phyloP scores from a whole-genome alignment of 129 eudicot species.

The Chrysanthemum lavandulifolium region DNA sequence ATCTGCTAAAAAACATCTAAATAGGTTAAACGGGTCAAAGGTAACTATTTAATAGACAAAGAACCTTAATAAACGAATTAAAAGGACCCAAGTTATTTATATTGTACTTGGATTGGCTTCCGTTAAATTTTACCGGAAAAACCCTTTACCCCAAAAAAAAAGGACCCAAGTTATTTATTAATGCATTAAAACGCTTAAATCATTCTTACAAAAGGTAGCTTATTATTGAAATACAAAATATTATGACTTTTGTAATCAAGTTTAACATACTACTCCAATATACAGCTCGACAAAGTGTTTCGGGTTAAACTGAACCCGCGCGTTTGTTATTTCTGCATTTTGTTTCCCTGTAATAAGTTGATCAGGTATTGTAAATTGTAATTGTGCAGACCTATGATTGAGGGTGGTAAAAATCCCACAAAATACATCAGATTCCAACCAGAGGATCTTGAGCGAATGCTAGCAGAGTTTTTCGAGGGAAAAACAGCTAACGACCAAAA shows the following conservation, averaged over 20 bases:
- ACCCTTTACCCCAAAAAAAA: too few relatives aligned
- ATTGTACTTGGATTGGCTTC: too few relatives aligned
- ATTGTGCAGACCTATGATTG: conserved; percentile 60
- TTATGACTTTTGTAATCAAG: too few relatives aligned
- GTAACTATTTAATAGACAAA: background rate
- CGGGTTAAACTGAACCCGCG: background rate
- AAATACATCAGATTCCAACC: conserved; percentile 79
- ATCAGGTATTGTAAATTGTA: conserved; percentile 3
- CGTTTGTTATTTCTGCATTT: background rate
- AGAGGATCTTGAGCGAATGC: conserved; percentile 94
- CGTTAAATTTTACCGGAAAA: too few relatives aligned
- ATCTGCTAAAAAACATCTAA: too few relatives aligned
- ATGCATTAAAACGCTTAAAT: too few relatives aligned
- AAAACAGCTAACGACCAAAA: conserved; percentile 60
- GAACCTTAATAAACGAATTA: background rate
- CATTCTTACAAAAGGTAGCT: too few relatives aligned
- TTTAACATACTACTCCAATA: too few relatives aligned
- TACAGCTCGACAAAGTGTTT: background rate
- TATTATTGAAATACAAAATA: too few relatives aligned
- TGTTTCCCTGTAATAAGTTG: background rate
- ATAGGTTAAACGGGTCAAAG: background rate
- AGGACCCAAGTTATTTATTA: too few relatives aligned
- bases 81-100: too few relatives aligned
- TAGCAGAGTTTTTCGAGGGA: conserved; percentile 92
- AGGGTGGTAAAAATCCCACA: conserved; percentile 73